Percentiles rank a stretch among this genome's conserved stretches.
Evolutionary conservation across 495 filamentous ascomycete genomes (phyloP).

Genomic region (Talaromyces liani): DNA sequence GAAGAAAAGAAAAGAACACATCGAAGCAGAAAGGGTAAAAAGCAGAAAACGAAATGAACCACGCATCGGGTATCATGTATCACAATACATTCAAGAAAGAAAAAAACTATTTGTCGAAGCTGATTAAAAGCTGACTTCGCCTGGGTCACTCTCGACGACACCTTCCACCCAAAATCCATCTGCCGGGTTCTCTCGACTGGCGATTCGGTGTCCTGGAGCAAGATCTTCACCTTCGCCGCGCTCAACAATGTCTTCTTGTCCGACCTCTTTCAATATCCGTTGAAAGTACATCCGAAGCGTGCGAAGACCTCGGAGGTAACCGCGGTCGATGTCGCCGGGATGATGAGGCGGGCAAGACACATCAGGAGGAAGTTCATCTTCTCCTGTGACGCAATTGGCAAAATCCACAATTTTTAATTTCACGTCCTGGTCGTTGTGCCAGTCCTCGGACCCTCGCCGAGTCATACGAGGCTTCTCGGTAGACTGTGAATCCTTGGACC

Average conservation of each 20-base stretch:
- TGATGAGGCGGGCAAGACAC: constrained; percentile 74
- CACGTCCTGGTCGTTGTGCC: constrained; percentile 45
- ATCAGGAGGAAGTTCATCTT: constrained; percentile 55
- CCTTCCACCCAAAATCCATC: constrained; percentile 36
- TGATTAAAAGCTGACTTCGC: constrained; percentile 39
- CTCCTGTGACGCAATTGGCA: constrained; percentile 90
- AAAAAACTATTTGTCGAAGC: neutral
- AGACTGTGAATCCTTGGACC: constrained; percentile 7
- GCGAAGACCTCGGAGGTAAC: constrained; percentile 80
- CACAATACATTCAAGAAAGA: constrained; percentile 3
- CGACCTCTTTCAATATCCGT: constrained; percentile 74
- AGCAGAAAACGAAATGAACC: constrained; percentile 6
- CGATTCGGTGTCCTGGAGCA: constrained; percentile 23
- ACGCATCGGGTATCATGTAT: neutral
- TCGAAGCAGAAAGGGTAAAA: neutral
- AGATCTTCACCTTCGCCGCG: constrained; percentile 41
- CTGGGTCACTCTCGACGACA: constrained; percentile 36
- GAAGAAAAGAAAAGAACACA: constrained; percentile 11
- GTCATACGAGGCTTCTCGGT: constrained; percentile 14
- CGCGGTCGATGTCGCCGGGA: constrained; percentile 73
- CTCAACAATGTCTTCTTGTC: constrained; percentile 46
- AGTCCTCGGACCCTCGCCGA: constrained; percentile 30
- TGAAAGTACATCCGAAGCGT: constrained; percentile 80
- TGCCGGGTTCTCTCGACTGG: constrained; percentile 21
- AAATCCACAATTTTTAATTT: constrained; percentile 98